phyloP scores from a whole-genome alignment of 257 asterid species.

The Plectranthus barbatus region DNA sequence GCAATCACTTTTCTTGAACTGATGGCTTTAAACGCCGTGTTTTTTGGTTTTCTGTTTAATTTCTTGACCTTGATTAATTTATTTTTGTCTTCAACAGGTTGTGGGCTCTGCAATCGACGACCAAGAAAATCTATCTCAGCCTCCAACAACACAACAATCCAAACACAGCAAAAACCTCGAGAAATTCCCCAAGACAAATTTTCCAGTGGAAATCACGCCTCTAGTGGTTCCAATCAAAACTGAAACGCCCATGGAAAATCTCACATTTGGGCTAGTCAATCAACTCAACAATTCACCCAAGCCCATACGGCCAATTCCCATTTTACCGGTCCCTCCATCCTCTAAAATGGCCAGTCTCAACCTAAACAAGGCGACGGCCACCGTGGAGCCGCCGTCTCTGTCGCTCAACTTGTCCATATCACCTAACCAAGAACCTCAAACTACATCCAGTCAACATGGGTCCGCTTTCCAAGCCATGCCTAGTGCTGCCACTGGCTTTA shows the following conservation, averaged over 20 bases:
- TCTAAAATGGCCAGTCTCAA: constrained; percentile 69
- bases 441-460: constrained; percentile 31
- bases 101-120: constrained; percentile 32
- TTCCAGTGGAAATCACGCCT: constrained; percentile 19
- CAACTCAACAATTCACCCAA: constrained; percentile 47
- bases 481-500: constrained; percentile 32
- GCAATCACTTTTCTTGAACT: background rate
- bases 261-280: constrained; percentile 30
- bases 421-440: constrained; percentile 22
- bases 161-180: constrained; percentile 5
- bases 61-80: background rate
- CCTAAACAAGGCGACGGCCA: constrained; percentile 35
- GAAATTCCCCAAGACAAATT: constrained; percentile 2
- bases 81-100: constrained; percentile 27
- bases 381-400: constrained; percentile 25
- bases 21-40: no score
- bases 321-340: constrained; percentile 71
- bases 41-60: background rate
- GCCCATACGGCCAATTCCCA: constrained; percentile 56
- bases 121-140: constrained; percentile 29
- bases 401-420: constrained; percentile 54
- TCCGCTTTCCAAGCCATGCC: constrained; percentile 59
- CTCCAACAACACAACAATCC: constrained; percentile 24
- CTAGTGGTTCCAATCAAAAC: no score
- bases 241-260: background rate